Conservation (phyloP, 805 yeast genomes). For the Saccharomyces mikatae region DNA sequence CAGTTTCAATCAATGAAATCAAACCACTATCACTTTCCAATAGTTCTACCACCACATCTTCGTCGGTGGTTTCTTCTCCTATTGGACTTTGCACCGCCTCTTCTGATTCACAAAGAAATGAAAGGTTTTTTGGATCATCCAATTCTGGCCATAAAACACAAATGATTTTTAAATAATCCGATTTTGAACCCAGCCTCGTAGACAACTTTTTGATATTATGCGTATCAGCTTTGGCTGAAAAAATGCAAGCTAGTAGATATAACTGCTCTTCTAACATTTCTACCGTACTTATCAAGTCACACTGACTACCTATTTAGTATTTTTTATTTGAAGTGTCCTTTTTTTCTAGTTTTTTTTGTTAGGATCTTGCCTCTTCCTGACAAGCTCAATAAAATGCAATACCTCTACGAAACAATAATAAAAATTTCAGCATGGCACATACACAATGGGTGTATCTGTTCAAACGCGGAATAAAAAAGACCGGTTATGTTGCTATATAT, state of each 20-base stretch:
- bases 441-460: background rate
- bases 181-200: conserved; percentile 5
- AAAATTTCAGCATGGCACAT: background rate
- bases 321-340: background rate
- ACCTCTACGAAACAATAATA: background rate
- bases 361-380: background rate
- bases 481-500: background rate
- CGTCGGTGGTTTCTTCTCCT: conserved; percentile 3
- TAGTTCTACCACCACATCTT: conserved; percentile 28
- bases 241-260: conserved; percentile 17
- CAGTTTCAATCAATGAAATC: conserved; percentile 21
- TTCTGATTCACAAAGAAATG: conserved; percentile 10
- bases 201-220: conserved; percentile 6
- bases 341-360: background rate
- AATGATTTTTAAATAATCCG: conserved; percentile 15
- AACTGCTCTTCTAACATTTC: conserved; percentile 17
- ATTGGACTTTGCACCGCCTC: conserved; percentile 1
- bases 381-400: background rate
- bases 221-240: conserved; percentile 20
- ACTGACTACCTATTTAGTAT: background rate
- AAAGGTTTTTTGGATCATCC: conserved; percentile 18
- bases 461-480: background rate
- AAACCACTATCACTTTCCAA: conserved; percentile 13
- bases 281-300: background rate
- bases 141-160: conserved; percentile 29